Base-by-base conservation (phyloP, 192 early-diverging fungal species). In the Thoreauomyces humboldtii region DNA sequence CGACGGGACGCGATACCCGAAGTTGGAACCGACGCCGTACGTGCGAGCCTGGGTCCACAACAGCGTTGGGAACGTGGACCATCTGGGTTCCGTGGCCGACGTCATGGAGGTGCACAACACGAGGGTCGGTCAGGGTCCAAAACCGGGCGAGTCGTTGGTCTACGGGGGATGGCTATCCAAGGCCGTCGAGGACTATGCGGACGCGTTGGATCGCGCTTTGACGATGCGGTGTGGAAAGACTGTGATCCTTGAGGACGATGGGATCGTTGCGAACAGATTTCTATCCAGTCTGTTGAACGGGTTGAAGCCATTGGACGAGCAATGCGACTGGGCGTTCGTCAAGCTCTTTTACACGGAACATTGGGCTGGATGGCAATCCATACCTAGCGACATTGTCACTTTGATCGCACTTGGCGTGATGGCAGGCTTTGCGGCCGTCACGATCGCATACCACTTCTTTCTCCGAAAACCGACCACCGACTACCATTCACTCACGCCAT, bases 241-340 rank as follows among this genome's bases (percentile, higher is more conserved):
- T 4, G 21, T 54, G 5, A 11, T 54, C 7, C 27, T 54, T 24
- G 52, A 54, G 21, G 52, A 54, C 21, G 52, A 54, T 21, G 52
- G 52, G 27, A 54, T 54, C 33, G 52, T 54, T 7, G 52, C 27
- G 28, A 32, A 7, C 5, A 7, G 31, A 4, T 7, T 48, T 9
- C 12, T 48, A 24, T 24, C 12, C 17, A 12, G 22, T 17, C 12
- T 48, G 11, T 22, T 48, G 9, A 7, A 9, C 7, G 47, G 47
- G 22, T 7, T 48, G 9, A 7, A 24, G 22, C 47, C 47, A 24
- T 22, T 48, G 47, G 22, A 24, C 31, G 9, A 54, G 21, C n/a
- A n/a, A n/a, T 54, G 52, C 31, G 52, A 32, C 12, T 54, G 52
- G 52, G 52, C 31, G 22, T 54, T 54, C 21, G 31, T 54, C 27